Evolutionary conservation across 345 rosid genomes (phyloP), one percentile per base, ranked within the genome.

Genomic region (Camelina neglecta): DNA sequence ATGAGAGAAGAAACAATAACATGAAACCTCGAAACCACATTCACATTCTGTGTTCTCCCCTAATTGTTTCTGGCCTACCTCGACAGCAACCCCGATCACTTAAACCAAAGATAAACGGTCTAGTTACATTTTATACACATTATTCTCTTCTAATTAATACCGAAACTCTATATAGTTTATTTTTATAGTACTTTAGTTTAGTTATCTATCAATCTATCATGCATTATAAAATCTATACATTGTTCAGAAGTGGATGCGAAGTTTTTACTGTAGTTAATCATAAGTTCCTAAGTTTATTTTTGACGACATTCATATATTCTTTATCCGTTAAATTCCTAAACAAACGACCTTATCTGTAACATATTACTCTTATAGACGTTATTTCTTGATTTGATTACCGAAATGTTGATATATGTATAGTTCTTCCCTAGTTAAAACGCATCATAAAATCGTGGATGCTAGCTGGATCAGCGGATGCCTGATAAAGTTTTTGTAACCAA

Each of bases 21-120:
- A 64, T 70, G 36, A 77, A 77, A 77, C 72, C 54, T 76, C 49
- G 65, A 71, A 55, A 71, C 76, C 72, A 77, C 66, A 64, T 63
- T 70, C 71, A 63, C 75, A 70, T 57, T 63, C 44, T 53, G 41
- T 68, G 69, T 61, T 75, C 44, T 62, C n/a, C 31, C 42, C 59
- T 21, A 62, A 44, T 23, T 62, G 51, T 5, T 5, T 44, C 23
- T 44, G 64, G 15, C 69, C 69, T 50, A 50, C 74, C 55, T 67
- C 24, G 36, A 60, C 56, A 53, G 56, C 49, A 36, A 60, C 73
- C 24, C 18, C 13, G 7, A 67, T 24, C 12, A 39, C 60, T 39
- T 39, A 41, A 7, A 49, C 47, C 51, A 29, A 59, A 41, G 16
- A 59, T 31, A 48, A 45, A 15, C 24, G 11, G 12, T 63, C 70